A percentile compares a stretch with the other conserved stretches of the same genome.
Conservation (phyloP, 768 basidiomycete genomes). For the Boletus pseudo-olivaceus region DNA sequence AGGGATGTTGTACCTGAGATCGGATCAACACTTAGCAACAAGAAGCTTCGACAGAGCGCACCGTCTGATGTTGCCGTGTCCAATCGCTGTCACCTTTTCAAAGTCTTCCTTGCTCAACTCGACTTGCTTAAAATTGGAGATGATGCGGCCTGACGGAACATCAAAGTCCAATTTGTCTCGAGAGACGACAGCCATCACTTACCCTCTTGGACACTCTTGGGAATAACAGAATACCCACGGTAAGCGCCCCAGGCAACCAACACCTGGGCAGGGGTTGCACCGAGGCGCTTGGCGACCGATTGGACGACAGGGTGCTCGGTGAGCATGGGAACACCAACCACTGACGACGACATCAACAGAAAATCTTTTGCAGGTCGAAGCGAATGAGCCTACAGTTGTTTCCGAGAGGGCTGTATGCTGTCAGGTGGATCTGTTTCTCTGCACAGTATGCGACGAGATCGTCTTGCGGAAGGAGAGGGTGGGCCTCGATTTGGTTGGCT, state of each 20-base stretch:
- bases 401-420: constrained; percentile 73
- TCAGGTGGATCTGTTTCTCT: constrained; percentile 65
- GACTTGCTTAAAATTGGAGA: constrained; percentile 76
- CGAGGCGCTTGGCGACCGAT: constrained; percentile 59
- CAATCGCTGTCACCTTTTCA: constrained; percentile 44
- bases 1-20: constrained; percentile 54
- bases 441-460: constrained; percentile 70
- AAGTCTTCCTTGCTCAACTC: constrained; percentile 65
- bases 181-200: constrained; percentile 1
- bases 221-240: constrained; percentile 79
- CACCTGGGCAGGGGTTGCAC: constrained; percentile 74
- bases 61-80: constrained; percentile 36
- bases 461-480: constrained; percentile 75
- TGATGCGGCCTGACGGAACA: constrained; percentile 48
- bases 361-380: neutral
- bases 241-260: constrained; percentile 76
- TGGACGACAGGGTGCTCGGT: constrained; percentile 62
- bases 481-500: constrained; percentile 80
- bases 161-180: neutral
- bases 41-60: constrained; percentile 3
- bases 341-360: constrained; percentile 30
- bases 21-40: neutral
- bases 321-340: constrained; percentile 58
- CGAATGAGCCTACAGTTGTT: constrained; percentile 57
- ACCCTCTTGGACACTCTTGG: constrained; percentile 73